These are phyloP conservation scores for Exophiala viscosa DNA, from an alignment of 2,329 filamentous ascomycete species.

Conservation along the genomic window DNA sequence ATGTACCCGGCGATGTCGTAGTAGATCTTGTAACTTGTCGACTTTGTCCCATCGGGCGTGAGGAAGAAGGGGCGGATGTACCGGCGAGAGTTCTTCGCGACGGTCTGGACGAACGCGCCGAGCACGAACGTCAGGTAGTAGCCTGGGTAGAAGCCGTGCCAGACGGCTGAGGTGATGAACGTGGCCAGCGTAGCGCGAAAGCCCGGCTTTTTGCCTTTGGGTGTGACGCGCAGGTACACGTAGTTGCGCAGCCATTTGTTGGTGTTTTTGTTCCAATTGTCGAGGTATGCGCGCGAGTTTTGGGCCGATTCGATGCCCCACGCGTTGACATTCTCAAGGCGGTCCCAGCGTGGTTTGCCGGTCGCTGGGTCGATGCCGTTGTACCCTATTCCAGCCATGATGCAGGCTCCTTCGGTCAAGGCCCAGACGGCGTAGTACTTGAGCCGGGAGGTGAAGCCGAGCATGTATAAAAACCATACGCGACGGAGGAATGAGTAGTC, in stretches of 20 bases:
- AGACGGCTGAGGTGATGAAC: conserved; percentile 89
- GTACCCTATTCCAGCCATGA: conserved; percentile 88
- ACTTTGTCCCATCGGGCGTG: conserved; percentile 66
- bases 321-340: conserved; percentile 83
- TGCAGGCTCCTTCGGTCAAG: conserved; percentile 88
- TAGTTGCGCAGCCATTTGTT: conserved; percentile 97
- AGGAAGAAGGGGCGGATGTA: conserved; percentile 91
- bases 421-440: conserved; percentile 99
- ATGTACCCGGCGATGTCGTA: conserved; percentile 78
- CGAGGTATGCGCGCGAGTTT: conserved; percentile 88
- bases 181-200: conserved; percentile 93
- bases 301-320: conserved; percentile 83
- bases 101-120: conserved; percentile 86
- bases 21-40: conserved; percentile 70
- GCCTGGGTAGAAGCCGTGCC: conserved; percentile 97
- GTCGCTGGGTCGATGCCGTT: conserved; percentile 84
- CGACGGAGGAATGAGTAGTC: conserved; percentile 66
- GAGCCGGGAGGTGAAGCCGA: conserved; percentile 73
- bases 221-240: conserved; percentile 90
- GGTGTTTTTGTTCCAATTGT: conserved; percentile 97
- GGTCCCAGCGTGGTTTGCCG: conserved; percentile 83
- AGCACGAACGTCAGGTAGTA: conserved; percentile 91
- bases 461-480: conserved; percentile 76
- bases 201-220: conserved; percentile 90
- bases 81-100: conserved; percentile 88